Percentiles rank a stretch among this genome's conserved stretches.
Evolutionary conservation across 805 yeast genomes (phyloP).

Genomic region (Wickerhamiella musiphila): DNA sequence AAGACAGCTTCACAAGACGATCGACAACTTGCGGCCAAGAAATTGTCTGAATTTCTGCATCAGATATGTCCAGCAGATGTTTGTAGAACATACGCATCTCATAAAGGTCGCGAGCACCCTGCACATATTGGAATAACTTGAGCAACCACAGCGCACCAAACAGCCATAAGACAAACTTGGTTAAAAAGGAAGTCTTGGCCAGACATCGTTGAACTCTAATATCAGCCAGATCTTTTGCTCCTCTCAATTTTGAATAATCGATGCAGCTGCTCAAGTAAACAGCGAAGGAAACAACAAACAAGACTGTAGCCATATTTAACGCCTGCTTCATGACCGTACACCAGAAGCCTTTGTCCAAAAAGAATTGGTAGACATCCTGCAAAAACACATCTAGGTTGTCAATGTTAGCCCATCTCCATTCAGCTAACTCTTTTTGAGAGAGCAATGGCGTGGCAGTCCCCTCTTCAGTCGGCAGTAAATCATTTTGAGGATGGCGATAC

Average conservation of each 20-base stretch:
- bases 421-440: slow-evolving; percentile 57
- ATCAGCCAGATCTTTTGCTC: slow-evolving; percentile 21
- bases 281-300: slow-evolving; percentile 65
- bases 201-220: slow-evolving; percentile 34
- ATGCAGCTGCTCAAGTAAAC: slow-evolving; percentile 71
- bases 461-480: not conserved
- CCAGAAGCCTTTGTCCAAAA: slow-evolving; percentile 65
- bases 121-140: slow-evolving; percentile 27
- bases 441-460: slow-evolving; percentile 14
- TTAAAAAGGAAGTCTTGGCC: slow-evolving; percentile 27
- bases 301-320: slow-evolving; percentile 53
- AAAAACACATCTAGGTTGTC: slow-evolving; percentile 78
- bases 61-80: slow-evolving; percentile 51
- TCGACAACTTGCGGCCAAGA: slow-evolving; percentile 81
- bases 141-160: slow-evolving; percentile 31
- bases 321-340: slow-evolving; percentile 55
- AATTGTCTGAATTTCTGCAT: slow-evolving; percentile 77
- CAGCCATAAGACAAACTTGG: slow-evolving; percentile 46
- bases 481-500: no score
- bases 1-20: slow-evolving; percentile 53
- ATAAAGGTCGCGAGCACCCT: slow-evolving; percentile 46
- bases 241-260: slow-evolving; percentile 34
- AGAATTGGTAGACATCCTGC: slow-evolving; percentile 66
- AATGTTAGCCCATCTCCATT: slow-evolving; percentile 94
- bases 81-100: slow-evolving; percentile 68